phyloP scores from a whole-genome alignment of 805 yeast species.

The Priceomyces fermenticarens region DNA sequence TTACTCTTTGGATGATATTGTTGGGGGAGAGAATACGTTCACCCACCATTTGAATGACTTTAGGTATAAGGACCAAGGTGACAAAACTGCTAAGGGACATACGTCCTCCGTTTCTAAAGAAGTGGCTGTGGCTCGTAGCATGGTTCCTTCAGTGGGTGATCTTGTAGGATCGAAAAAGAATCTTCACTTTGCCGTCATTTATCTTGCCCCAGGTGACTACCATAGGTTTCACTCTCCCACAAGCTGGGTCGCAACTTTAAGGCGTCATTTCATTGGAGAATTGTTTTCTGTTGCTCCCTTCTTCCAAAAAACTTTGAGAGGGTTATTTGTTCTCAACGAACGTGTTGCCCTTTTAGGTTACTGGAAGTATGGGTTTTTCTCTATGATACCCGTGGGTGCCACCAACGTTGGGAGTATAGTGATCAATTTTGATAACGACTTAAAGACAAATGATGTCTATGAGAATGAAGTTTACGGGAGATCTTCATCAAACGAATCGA shows the following conservation, averaged over 20 bases:
- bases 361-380: slow-evolving; percentile 96
- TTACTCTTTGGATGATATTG: slow-evolving; percentile 64
- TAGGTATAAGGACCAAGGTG: slow-evolving; percentile 64
- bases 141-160: slow-evolving; percentile 31
- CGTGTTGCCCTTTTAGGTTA: slow-evolving; percentile 92
- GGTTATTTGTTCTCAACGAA: slow-evolving; percentile 88
- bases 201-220: slow-evolving; percentile 97
- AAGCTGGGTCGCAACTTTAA: slow-evolving; percentile 89
- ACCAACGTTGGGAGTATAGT: slow-evolving; percentile 96
- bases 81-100: slow-evolving; percentile 44
- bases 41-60: slow-evolving; percentile 46
- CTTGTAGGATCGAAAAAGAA: slow-evolving; percentile 45
- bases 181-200: slow-evolving; percentile 85
- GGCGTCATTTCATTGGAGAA: slow-evolving; percentile 96
- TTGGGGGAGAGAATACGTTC: slow-evolving; percentile 50
- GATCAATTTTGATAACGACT: slow-evolving; percentile 85
- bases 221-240: slow-evolving; percentile 96
- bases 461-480: slow-evolving; percentile 44
- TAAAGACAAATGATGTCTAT: slow-evolving; percentile 75
- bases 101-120: slow-evolving; percentile 32
- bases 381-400: slow-evolving; percentile 99
- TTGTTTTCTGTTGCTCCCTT: slow-evolving; percentile 94
- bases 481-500: slow-evolving; percentile 21
- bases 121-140: slow-evolving; percentile 39
- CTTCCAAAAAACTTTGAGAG: slow-evolving; percentile 83